These are phyloP conservation scores for Letharia columbiana DNA, from an alignment of 495 filamentous ascomycete species.

Conservation along the genomic window DNA sequence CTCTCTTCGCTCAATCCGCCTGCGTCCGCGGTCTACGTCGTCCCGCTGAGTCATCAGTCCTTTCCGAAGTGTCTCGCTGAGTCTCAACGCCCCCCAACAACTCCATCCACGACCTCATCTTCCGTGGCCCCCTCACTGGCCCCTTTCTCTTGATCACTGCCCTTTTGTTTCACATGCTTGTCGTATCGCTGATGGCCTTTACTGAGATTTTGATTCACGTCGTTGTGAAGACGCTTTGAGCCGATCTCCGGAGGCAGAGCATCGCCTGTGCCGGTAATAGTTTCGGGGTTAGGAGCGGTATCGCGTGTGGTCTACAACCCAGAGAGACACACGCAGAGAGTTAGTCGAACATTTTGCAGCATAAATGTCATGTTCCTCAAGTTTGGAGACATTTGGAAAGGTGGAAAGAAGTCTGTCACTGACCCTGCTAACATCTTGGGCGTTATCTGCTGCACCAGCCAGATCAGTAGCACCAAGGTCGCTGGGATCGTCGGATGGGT, in stretches of 20 bases:
- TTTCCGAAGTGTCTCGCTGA: constrained; percentile 6
- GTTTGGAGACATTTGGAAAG: background rate
- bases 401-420: background rate
- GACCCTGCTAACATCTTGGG: constrained; percentile 42
- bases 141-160: constrained; percentile 36
- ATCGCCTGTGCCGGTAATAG: constrained; percentile 45
- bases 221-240: constrained; percentile 37
- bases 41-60: background rate
- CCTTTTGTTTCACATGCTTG: constrained; percentile 38
- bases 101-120: constrained; percentile 25
- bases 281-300: constrained; percentile 39
- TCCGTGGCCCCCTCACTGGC: constrained; percentile 27
- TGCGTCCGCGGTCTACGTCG: too few relatives aligned
- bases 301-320: constrained; percentile 29
- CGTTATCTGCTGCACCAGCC: constrained; percentile 44
- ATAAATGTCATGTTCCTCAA: background rate
- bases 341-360: background rate
- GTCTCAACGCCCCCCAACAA: constrained; percentile 31
- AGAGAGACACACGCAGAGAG: background rate
- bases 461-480: constrained; percentile 29
- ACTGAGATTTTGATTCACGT: constrained; percentile 28
- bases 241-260: constrained; percentile 38
- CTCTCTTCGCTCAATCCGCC: too few relatives aligned
- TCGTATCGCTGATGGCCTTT: constrained; percentile 33
- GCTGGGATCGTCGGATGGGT: constrained; percentile 20